phyloP scores from a whole-genome alignment of 176 grass and related monocot genomes.

The Poa pratensis region DNA sequence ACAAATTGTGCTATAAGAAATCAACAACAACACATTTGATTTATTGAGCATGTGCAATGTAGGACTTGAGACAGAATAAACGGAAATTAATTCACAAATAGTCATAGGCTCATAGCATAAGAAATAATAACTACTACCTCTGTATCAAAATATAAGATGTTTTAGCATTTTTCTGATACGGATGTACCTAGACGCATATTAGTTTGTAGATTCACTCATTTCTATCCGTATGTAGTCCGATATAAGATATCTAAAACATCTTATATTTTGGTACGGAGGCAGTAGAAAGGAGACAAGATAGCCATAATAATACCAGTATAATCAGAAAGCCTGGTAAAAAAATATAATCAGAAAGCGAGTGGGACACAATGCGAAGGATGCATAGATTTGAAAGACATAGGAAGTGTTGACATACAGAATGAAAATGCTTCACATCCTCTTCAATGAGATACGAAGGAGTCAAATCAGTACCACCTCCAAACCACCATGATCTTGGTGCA shows the following conservation, averaged over 20 bases:
- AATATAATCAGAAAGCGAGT: background rate
- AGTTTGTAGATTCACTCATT: too few species aligned
- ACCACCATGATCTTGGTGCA: slow-evolving; percentile 98
- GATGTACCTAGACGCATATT: too few species aligned
- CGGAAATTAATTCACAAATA: background rate
- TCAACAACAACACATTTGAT: background rate
- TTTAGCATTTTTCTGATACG: too few species aligned
- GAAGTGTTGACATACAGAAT: slow-evolving; percentile 59
- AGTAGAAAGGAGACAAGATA: background rate
- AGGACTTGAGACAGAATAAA: background rate
- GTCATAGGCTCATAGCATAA: slow-evolving; percentile 11
- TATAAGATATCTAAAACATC: too few species aligned
- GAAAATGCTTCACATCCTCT: slow-evolving; percentile 99
- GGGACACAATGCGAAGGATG: background rate
- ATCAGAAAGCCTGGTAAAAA: background rate
- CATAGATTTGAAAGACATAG: background rate
- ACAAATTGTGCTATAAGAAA: background rate
- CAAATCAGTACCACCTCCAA: slow-evolving; percentile 97
- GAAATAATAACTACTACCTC: background rate
- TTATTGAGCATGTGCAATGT: background rate
- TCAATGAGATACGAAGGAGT: slow-evolving; percentile 95
- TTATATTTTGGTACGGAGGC: too few species aligned
- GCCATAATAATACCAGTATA: background rate
- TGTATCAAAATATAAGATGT: too few species aligned
- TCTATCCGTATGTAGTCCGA: too few species aligned